A percentile compares a stretch with the other conserved stretches of the same genome.
phyloP scores from a whole-genome alignment of 208 protist species.

The Wallacemonas collosoma region DNA sequence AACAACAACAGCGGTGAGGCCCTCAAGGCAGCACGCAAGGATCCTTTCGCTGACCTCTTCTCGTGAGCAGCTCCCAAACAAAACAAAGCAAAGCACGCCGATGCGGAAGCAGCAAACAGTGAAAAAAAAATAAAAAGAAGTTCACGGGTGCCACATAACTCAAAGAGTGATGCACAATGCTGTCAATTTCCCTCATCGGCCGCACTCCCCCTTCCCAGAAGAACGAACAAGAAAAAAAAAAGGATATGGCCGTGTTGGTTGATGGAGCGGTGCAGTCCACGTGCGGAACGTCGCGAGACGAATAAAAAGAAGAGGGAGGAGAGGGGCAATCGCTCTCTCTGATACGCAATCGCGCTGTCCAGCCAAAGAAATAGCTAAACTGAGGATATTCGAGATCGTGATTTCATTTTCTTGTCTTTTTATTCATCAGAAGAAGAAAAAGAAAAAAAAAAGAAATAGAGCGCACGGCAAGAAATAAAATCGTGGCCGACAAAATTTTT shows the following conservation, averaged over 20 bases:
- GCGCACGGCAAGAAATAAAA: not conserved
- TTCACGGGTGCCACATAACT: too few relatives aligned
- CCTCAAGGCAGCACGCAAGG: slow-evolving; percentile 38
- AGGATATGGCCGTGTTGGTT: not conserved
- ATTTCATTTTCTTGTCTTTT: too few relatives aligned
- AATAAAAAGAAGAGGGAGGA: too few relatives aligned
- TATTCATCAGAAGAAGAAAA: not conserved
- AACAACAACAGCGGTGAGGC: slow-evolving; percentile 14
- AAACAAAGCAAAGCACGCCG: not conserved
- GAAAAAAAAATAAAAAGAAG: slow-evolving; percentile 9
- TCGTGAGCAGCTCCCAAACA: slow-evolving; percentile 21
- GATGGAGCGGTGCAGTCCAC: too few relatives aligned
- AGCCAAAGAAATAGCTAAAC: too few relatives aligned
- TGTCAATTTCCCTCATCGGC: too few relatives aligned
- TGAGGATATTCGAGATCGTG: too few relatives aligned
- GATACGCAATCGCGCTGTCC: too few relatives aligned
- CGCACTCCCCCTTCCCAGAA: not conserved
- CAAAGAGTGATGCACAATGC: too few relatives aligned
- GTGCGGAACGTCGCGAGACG: too few relatives aligned
- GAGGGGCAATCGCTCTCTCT: too few relatives aligned
- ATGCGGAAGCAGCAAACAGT: slow-evolving; percentile 5
- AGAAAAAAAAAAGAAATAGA: not conserved
- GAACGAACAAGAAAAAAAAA: not conserved
- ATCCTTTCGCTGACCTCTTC: slow-evolving; percentile 84
- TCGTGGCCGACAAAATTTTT: not conserved